Percentiles rank a stretch among this genome's conserved stretches.
phyloP scores from a whole-genome alignment of 2,329 filamentous ascomycete genomes.

The Colletotrichum chlorophyti region DNA sequence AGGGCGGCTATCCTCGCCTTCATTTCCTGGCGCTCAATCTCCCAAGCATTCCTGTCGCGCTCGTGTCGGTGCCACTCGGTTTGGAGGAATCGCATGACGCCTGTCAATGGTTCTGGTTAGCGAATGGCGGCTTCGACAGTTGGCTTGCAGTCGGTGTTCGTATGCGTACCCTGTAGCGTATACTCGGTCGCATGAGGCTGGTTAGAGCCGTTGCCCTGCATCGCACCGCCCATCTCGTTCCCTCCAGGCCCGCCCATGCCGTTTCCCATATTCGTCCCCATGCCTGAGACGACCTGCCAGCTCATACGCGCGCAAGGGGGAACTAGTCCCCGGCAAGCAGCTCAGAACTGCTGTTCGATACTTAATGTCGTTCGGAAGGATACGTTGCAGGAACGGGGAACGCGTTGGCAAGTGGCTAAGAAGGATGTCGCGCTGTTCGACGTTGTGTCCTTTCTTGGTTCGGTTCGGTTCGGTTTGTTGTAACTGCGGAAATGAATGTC shows the following conservation, averaged over 20 bases:
- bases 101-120: constrained; percentile 47
- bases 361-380: background rate
- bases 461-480: constrained; percentile 1
- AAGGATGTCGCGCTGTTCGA: background rate
- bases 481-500: constrained; percentile 3
- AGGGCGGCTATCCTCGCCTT: constrained; percentile 94
- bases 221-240: constrained; percentile 53
- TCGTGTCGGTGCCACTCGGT: constrained; percentile 99
- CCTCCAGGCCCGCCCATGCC: constrained; percentile 43
- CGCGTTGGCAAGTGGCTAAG: background rate
- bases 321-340: constrained; percentile 22
- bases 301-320: constrained; percentile 37
- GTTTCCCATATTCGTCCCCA: constrained; percentile 49
- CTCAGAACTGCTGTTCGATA: constrained; percentile 1
- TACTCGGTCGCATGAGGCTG: constrained; percentile 68
- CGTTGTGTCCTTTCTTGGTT: background rate
- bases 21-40: constrained; percentile 99
- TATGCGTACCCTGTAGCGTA: constrained; percentile 59
- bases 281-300: constrained; percentile 44
- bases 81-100: constrained; percentile 99
- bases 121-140: background rate
- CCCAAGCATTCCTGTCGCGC: constrained; percentile 96
- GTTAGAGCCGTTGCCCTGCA: constrained; percentile 53
- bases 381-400: background rate
- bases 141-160: background rate